Evolutionary conservation across 2,329 filamentous ascomycete species (phyloP).

Genomic region (Trichoderma oligosporum): DNA sequence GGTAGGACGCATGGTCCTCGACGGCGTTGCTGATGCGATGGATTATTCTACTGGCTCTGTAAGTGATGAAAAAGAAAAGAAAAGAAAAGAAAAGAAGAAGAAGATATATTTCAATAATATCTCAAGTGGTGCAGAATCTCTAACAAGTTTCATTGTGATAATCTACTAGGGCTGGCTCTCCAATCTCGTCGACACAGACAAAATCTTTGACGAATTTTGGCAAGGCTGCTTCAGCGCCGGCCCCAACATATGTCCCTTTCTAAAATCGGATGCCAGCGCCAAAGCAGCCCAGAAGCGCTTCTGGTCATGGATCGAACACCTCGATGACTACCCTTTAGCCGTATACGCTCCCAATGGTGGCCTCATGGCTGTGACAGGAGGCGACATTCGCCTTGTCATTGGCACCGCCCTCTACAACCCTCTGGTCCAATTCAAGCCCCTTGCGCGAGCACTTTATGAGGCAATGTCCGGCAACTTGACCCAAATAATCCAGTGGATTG

Average conservation of each 20-base stretch:
- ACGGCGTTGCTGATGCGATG: constrained; percentile 35
- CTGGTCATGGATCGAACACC: constrained; percentile 27
- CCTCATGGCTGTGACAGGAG: constrained; percentile 30
- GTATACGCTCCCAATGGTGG: constrained; percentile 21
- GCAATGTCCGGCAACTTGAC: constrained; percentile 24
- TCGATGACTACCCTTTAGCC: constrained; percentile 28
- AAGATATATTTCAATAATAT: no score
- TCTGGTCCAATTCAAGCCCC: constrained; percentile 11
- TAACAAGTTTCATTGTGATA: neutral
- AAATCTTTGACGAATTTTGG: constrained; percentile 34
- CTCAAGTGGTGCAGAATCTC: neutral
- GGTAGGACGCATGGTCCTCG: constrained; percentile 40
- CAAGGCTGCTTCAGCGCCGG: constrained; percentile 33
- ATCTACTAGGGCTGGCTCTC: constrained; percentile 32
- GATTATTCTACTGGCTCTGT: constrained; percentile 32
- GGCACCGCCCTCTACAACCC: constrained; percentile 31
- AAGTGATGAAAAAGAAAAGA: no score
- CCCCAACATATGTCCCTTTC: constrained; percentile 28
- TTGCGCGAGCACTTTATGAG: constrained; percentile 17
- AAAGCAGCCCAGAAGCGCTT: constrained; percentile 32
- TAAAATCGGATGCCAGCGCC: constrained; percentile 23
- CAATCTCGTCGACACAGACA: constrained; percentile 37
- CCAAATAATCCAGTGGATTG: neutral
- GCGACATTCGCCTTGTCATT: constrained; percentile 31
- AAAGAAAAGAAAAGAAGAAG: no score